These are phyloP conservation scores for Potentilla sterilis DNA, from an alignment of 306 rosid genomes.

Conservation along the genomic window DNA sequence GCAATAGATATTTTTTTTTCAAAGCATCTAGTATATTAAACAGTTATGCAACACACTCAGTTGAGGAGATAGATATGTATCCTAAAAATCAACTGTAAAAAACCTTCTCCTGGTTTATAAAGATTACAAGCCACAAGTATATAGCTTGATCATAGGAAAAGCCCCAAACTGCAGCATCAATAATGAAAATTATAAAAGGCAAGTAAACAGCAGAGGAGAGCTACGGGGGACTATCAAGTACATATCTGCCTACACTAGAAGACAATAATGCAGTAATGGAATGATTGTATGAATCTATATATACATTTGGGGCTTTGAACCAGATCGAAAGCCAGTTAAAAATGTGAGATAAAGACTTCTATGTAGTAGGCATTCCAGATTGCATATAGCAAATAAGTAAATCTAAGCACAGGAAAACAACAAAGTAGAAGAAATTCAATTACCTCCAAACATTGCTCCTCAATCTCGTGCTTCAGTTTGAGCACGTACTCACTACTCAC, in stretches of 20 bases:
- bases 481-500: slow-evolving; percentile 85
- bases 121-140: background rate
- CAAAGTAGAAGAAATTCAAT: slow-evolving; percentile 24
- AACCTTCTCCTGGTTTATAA: background rate
- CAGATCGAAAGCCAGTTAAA: background rate
- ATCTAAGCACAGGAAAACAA: background rate
- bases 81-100: background rate
- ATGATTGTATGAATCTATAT: background rate
- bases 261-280: background rate
- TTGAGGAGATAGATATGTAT: background rate
- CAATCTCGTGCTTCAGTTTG: slow-evolving; percentile 86
- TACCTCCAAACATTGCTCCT: slow-evolving; percentile 94
- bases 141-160: background rate
- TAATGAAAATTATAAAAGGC: background rate
- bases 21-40: background rate
- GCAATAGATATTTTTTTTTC: background rate
- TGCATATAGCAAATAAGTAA: background rate
- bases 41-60: background rate
- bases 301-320: background rate
- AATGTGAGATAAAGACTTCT: background rate
- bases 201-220: background rate
- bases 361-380: background rate
- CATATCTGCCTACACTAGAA: background rate
- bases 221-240: background rate
- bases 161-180: background rate